A percentile compares a stretch with the other conserved stretches of the same genome.
Conservation (phyloP, 768 basidiomycete species). For the Filobasidium wieringae region DNA sequence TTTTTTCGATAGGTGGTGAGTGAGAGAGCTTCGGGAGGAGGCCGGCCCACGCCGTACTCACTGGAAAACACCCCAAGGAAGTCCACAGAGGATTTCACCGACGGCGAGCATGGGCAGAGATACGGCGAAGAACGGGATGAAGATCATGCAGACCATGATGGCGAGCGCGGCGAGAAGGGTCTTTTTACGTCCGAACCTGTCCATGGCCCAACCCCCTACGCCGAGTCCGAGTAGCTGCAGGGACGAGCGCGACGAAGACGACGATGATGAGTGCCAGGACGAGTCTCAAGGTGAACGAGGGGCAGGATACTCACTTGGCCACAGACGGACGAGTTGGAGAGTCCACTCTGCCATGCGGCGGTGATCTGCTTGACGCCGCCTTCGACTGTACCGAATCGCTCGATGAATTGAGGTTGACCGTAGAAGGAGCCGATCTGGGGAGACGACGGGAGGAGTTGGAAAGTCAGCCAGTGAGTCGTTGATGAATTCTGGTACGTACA, state of each 20-base stretch:
- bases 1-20: too few relatives aligned
- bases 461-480: not conserved
- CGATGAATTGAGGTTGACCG: slow-evolving; percentile 15
- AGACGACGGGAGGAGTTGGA: not conserved
- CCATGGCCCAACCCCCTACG: slow-evolving; percentile 12
- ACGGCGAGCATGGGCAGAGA: slow-evolving; percentile 24
- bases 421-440: slow-evolving; percentile 5
- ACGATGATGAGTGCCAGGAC: too few relatives aligned
- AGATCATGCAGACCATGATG: slow-evolving; percentile 21
- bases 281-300: not conserved
- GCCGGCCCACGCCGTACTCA: too few relatives aligned
- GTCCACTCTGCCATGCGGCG: slow-evolving; percentile 14
- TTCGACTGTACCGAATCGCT: slow-evolving; percentile 13
- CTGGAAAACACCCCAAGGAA: slow-evolving; percentile 28
- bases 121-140: slow-evolving; percentile 26
- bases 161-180: slow-evolving; percentile 11
- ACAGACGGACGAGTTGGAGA: slow-evolving; percentile 7
- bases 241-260: too few relatives aligned
- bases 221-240: slow-evolving; percentile 11
- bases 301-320: slow-evolving; percentile 1
- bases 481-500: not conserved
- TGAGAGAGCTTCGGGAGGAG: too few relatives aligned
- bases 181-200: slow-evolving; percentile 14
- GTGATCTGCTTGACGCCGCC: slow-evolving; percentile 5
- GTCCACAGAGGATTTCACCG: slow-evolving; percentile 23